phyloP scores from a whole-genome alignment of 192 early-diverging fungal species.

The Linnemannia exigua region DNA sequence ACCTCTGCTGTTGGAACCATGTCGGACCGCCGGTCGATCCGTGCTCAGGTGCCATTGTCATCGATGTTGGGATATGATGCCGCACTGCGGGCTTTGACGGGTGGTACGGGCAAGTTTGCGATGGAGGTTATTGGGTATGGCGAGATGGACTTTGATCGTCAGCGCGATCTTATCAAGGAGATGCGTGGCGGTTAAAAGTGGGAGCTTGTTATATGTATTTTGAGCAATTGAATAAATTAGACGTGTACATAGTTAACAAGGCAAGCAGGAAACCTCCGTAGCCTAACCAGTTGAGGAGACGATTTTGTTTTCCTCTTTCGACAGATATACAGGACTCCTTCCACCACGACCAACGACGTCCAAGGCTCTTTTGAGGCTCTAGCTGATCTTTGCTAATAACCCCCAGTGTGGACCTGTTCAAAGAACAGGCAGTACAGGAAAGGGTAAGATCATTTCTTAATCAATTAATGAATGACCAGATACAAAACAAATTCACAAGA shows the following conservation, averaged over 20 bases:
- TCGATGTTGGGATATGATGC: conserved; percentile 90
- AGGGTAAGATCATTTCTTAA: too few relatives aligned
- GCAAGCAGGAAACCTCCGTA: too few relatives aligned
- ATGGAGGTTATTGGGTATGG: conserved; percentile 91
- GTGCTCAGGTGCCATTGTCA: conserved; percentile 81
- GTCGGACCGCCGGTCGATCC: conserved; percentile 61
- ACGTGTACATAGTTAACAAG: background rate
- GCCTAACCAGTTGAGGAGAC: background rate
- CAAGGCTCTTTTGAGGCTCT: too few relatives aligned
- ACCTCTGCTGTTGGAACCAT: conserved; percentile 25
- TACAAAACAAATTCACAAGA: too few relatives aligned
- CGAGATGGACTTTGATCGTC: conserved; percentile 78
- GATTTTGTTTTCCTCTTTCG: background rate
- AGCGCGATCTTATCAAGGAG: conserved; percentile 77
- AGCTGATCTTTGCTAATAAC: too few relatives aligned
- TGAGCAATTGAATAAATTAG: background rate
- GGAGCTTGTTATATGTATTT: background rate
- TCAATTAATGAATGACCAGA: too few relatives aligned
- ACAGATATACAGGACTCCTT: too few relatives aligned
- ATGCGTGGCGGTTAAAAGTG: conserved; percentile 49
- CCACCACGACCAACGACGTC: too few relatives aligned
- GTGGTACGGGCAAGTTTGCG: conserved; percentile 85
- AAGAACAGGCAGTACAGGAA: too few relatives aligned
- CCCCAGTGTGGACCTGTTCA: too few relatives aligned
- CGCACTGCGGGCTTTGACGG: conserved; percentile 86